Percentiles rank a stretch among this genome's conserved stretches.
These are phyloP conservation scores for Globisporangium carolinianum DNA, from an alignment of 352 stramenopile species.

Conservation along the genomic window DNA sequence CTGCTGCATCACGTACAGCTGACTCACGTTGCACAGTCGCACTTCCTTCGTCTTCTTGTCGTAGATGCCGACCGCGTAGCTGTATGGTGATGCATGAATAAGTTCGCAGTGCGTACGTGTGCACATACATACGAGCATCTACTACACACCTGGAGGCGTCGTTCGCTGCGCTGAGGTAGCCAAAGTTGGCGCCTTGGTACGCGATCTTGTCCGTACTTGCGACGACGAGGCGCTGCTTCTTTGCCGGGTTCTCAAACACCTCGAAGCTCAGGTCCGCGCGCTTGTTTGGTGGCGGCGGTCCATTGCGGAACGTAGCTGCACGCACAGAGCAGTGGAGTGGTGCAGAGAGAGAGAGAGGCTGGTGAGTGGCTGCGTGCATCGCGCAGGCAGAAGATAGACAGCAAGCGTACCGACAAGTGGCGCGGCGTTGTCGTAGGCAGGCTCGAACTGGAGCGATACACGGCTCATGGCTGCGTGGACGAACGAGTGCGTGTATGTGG, in stretches of 20 bases:
- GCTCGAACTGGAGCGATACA: constrained; percentile 55
- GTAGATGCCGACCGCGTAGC: constrained; percentile 70
- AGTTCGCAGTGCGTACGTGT: too few species aligned
- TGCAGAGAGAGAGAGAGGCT: too few species aligned
- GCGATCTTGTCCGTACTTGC: constrained; percentile 71
- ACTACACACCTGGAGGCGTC: constrained; percentile 42
- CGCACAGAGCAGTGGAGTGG: background rate
- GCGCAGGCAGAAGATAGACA: background rate
- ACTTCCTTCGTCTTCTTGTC: constrained; percentile 73
- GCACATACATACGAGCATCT: too few species aligned
- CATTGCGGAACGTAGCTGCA: constrained; percentile 77
- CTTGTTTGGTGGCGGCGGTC: constrained; percentile 46
- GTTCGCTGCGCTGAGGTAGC: constrained; percentile 63
- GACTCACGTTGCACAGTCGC: constrained; percentile 66
- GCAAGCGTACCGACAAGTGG: constrained; percentile 48
- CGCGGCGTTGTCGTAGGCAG: constrained; percentile 45
- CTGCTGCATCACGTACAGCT: constrained; percentile 86
- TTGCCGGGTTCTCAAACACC: constrained; percentile 71
- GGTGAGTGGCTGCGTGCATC: background rate
- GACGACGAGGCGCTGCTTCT: constrained; percentile 78
- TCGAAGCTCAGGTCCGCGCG: constrained; percentile 65
- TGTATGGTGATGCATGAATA: constrained; percentile 1
- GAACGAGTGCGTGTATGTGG: background rate
- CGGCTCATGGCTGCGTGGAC: constrained; percentile 35
- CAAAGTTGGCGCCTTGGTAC: constrained; percentile 84